Conservation (phyloP, 768 basidiomycete genomes). For the Suillus brevipes region DNA sequence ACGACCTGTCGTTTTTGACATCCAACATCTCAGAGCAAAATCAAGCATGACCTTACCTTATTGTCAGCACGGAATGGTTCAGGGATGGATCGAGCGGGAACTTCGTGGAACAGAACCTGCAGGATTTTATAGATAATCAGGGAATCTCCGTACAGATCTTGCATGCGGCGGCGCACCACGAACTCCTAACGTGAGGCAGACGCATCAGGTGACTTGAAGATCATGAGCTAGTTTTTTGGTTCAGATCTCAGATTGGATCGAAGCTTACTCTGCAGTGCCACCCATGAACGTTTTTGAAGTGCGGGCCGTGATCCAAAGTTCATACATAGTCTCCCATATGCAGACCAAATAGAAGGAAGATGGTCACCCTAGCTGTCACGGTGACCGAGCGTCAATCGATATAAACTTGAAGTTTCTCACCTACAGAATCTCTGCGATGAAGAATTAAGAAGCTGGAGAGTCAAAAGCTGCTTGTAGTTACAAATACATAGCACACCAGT, state of each 20-base stretch:
- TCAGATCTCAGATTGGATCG: not conserved
- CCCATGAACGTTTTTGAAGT: not conserved
- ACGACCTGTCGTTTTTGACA: not conserved
- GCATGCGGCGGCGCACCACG: not conserved
- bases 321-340: not conserved
- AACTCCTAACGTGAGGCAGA: not conserved
- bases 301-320: not conserved
- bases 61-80: not conserved
- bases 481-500: not conserved
- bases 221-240: not conserved
- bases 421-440: not conserved
- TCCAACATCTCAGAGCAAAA: not conserved
- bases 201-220: not conserved
- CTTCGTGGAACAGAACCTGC: not conserved
- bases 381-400: not conserved
- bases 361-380: not conserved
- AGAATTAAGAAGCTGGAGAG: not conserved
- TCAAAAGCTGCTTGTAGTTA: not conserved
- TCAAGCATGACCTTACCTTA: not conserved
- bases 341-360: not conserved
- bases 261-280: not conserved
- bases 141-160: slow-evolving; percentile 1
- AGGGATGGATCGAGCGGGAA: not conserved
- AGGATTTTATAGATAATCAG: not conserved
- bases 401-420: not conserved